Base-by-base conservation (phyloP, 805 yeast species). In the Blastobotrys robertii region DNA sequence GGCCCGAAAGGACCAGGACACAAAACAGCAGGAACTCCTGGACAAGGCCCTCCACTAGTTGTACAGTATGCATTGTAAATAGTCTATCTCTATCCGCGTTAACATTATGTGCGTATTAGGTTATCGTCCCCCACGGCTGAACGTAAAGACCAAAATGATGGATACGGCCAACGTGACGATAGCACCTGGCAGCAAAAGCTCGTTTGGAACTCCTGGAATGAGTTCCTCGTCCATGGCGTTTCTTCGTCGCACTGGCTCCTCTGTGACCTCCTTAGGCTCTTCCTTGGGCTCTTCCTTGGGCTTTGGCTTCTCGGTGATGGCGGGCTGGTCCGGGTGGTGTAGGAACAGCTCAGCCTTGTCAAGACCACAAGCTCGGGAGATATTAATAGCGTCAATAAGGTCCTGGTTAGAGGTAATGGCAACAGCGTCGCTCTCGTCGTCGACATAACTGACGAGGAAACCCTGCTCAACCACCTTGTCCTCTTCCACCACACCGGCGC, bases 341-440 rank as follows among this genome's bases (percentile, higher is more conserved):
- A 86, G 65, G 50, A 70, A 76, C 34, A 86, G 61, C 52, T 84
- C 94, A 7, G 84, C 83, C 58, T 82, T 81, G 33, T 75, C 79
- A 35, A 64, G 59, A 7, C 69, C 65, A 29, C 73, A 55, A 41
- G 61, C 66, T 42, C 65, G 66, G 50, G 80, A 69, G 34, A 81
- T 70, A 40, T 62, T 59, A n/a, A 81, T 76, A 57, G 94, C 84
- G 50, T 85, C 94, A 14, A 67, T 55, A 44, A 86, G 69, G 56
- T 86, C 95, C 52, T 72, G 73, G 53, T 81, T 82, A 2, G 82
- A 72, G 0, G 92, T 81, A 32, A 86, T 75, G 1, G 85, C 78
- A 16, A 86, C 84, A 10, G 81, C 64, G 56, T 86, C 95, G 10
- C 84, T 82, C 54, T 86, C 95, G 54, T 85, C 94, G 54, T 86